Evolutionary conservation across 179 eudicot species (phyloP).

Genomic region (Silene noctiflora): DNA sequence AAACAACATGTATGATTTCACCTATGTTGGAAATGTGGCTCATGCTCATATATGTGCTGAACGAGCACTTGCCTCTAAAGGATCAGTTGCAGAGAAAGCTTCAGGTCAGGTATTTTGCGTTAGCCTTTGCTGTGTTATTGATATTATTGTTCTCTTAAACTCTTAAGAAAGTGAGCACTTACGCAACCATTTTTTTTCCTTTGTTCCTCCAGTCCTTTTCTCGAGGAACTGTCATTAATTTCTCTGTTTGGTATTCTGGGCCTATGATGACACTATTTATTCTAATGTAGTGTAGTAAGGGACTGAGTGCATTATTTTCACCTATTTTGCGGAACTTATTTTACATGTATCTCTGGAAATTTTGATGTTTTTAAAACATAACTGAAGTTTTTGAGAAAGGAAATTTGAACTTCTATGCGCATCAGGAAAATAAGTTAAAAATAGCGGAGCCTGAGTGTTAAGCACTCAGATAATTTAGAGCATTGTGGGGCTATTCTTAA

Average conservation of each 20-base stretch:
- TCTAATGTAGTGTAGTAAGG: background rate
- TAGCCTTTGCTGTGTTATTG: background rate
- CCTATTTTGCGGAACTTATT: background rate
- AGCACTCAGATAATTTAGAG: background rate
- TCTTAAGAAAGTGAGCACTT: background rate
- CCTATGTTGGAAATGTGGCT: slow-evolving; percentile 96
- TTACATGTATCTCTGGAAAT: background rate
- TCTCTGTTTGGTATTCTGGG: background rate
- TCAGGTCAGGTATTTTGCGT: slow-evolving; percentile 71
- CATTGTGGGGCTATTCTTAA: background rate
- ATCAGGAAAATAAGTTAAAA: background rate
- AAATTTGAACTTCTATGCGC: background rate
- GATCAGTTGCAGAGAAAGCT: slow-evolving; percentile 73
- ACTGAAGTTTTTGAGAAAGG: background rate
- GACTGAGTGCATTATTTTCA: background rate
- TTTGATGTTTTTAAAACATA: background rate
- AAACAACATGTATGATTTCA: slow-evolving; percentile 90
- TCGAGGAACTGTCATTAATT: background rate
- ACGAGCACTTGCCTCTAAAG: slow-evolving; percentile 90
- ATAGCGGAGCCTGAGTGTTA: background rate
- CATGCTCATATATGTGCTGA: slow-evolving; percentile 99
- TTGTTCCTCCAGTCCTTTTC: background rate
- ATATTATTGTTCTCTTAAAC: background rate
- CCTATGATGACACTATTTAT: background rate
- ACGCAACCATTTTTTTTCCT: background rate